Percentiles rank a stretch among this genome's conserved stretches.
Conservation (phyloP, 805 yeast species). For the Metschnikowia kofuensis region DNA sequence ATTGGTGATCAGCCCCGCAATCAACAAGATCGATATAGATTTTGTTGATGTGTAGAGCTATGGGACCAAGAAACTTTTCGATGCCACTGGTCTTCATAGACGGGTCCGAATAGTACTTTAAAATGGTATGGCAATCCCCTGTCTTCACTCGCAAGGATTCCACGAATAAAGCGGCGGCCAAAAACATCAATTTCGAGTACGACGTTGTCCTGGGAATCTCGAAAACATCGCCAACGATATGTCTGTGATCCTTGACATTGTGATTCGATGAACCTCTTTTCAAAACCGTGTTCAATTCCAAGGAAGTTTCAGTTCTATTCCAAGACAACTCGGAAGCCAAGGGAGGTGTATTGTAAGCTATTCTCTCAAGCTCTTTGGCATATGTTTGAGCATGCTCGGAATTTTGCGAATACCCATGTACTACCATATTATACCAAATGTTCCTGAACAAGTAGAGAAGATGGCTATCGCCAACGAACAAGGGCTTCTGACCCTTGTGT, state of each 20-base stretch:
- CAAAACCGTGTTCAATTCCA: conserved; percentile 87
- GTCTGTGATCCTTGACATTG: conserved; percentile 73
- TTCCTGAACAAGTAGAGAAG: conserved; percentile 68
- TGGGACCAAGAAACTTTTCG: conserved; percentile 62
- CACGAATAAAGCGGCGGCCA: conserved; percentile 75
- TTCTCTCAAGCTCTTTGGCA: conserved; percentile 50
- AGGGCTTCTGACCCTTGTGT: conserved; percentile 41
- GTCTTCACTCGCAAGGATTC: conserved; percentile 75
- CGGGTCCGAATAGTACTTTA: conserved; percentile 84
- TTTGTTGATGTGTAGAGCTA: conserved; percentile 57
- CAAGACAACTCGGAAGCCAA: conserved; percentile 27
- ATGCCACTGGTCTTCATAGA: conserved; percentile 66
- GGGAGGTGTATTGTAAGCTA: conserved; percentile 70
- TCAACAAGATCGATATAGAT: conserved; percentile 54
- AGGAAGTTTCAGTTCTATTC: conserved; percentile 83
- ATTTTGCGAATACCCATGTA: conserved; percentile 77
- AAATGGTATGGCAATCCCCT: conserved; percentile 77
- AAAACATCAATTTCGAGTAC: conserved; percentile 78
- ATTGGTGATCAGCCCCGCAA: conserved; percentile 51
- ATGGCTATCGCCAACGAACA: conserved; percentile 42
- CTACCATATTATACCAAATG: conserved; percentile 91
- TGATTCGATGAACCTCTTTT: conserved; percentile 85
- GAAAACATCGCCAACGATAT: conserved; percentile 49
- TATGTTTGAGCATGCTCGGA: conserved; percentile 53
- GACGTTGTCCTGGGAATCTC: conserved; percentile 55